Base-by-base conservation (phyloP, 352 stramenopile genomes). In the Globisporangium cederbergense region DNA sequence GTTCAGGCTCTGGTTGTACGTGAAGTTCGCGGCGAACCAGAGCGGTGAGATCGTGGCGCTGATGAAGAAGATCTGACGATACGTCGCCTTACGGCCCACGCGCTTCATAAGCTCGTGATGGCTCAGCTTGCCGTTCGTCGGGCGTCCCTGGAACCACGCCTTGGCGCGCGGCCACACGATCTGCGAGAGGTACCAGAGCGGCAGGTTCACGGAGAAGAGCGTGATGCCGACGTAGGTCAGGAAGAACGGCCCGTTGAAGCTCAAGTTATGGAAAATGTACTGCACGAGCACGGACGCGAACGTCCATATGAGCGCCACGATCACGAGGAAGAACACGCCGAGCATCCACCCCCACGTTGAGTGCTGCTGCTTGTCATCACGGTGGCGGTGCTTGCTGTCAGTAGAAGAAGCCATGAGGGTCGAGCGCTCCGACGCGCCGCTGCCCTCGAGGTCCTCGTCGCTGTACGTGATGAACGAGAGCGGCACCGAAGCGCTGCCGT, bases 1-100 rank as follows among this genome's bases (percentile, higher is more conserved):
- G 71, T 90, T 82, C n/a, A 99, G 76, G 47, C 80, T 96, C 47
- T 91, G 72, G 75, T 98, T 98, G 80, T 99, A 98, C 43, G 89
- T 86, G 57, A 90, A 98, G 71, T 98, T 98, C 28, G 93, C 93
- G 49, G 96, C 58, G 78, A 99, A 98, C 95, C 96, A 99, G 40
- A 98, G 67, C 40, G 95, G 94, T 22, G 88, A 85, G 64, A 99
- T 77, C 47, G 87, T 71, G 2, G 81, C 72, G 16, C 64, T 61
- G 64, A 80, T 80, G 14, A 62, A 54, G 36, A 78, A 73, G 60
- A 82, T 85, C 61, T 85, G 65, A 6, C 64, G 32, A 62, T 79
- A 79, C 13, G 68, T 81, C 25, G 74, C 76, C 25, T 87, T 74
- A 9, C 58, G 58, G 1, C 68, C 65, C 0, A 66, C 71, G 2